Base-by-base conservation (phyloP, 495 filamentous ascomycete species). In the Hypoxylon rickii region DNA sequence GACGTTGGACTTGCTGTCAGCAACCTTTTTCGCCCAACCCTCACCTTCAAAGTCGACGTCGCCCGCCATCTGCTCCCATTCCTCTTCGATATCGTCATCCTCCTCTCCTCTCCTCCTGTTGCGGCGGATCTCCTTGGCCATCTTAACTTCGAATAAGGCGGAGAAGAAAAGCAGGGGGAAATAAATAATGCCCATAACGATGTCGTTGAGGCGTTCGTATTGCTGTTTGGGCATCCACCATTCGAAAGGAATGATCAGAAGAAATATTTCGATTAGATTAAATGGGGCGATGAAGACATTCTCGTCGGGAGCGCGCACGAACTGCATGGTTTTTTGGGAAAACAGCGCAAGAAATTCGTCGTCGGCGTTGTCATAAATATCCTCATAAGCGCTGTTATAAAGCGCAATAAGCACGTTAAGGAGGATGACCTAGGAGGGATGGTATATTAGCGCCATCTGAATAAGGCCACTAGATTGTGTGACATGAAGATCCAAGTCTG, bases 231-330 rank as follows among this genome's bases (percentile, higher is more conserved):
- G 66, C 67, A 97, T 79, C 95, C 94, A 97, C 95, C 95, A 98
- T 75, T 97, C 94, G 47, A 97, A 86, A 24, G 92, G 91, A 1
- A 92, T 60, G 42, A 90, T 78, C 2, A 97, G 73, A 38, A 80
- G 76, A 61, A 96, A 79, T 12, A 97, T 85, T 66, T 97, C 94
- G 43, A 98, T 82, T 7, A 98, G 81, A 67, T 98, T 98, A 73
- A 97, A 90, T 0, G 94, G 90, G 3, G 94, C 85, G 50, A 98
- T 95, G 71, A 93, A 98, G 38, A 98, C 94, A 61, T 98, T 97
- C 70, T 97, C 95, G 62, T 97, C 94, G 0, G 94, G 94, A 0
- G 94, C 95, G 15, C 95, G 90, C 7, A 97, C 89, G 62, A 96
- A 98, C 62, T 92, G 88, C 77, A 97, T 89, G 1, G 92, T 96